These are phyloP conservation scores for Aspergillus hancockii DNA, from an alignment of 495 filamentous ascomycete species.

Conservation along the genomic window DNA sequence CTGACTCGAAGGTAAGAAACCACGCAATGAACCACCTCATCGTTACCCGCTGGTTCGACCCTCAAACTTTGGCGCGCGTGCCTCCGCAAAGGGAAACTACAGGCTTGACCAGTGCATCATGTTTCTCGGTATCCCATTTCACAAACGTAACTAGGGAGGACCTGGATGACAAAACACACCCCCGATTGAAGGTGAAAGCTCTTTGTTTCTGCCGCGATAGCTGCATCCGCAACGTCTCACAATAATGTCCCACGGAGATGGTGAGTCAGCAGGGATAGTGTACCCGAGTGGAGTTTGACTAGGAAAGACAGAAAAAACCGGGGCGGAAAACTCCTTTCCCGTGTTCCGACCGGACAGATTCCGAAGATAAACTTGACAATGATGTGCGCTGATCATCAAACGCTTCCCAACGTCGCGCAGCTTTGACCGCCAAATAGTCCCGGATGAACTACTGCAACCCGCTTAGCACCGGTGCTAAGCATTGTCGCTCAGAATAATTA, in stretches of 20 bases:
- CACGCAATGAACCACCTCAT: conserved; percentile 9
- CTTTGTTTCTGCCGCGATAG: background rate
- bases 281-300: background rate
- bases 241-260: background rate
- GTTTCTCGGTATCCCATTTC: no score
- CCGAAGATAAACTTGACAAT: conserved; percentile 21
- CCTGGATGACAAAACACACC: background rate
- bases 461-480: conserved; percentile 20
- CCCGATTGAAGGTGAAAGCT: background rate
- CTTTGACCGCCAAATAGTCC: conserved; percentile 28
- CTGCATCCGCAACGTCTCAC: background rate
- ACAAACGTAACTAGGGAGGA: no score
- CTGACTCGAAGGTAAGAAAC: no score
- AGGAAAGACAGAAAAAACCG: background rate
- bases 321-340: conserved; percentile 8
- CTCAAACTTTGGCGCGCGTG: background rate
- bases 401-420: conserved; percentile 27
- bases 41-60: background rate
- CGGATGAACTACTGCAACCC: conserved; percentile 30
- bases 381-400: conserved; percentile 30
- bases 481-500: background rate
- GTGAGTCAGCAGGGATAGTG: background rate
- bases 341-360: conserved; percentile 10
- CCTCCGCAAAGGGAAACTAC: background rate
- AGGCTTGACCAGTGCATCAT: background rate